These are phyloP conservation scores for Geranomyces michiganensis DNA, from an alignment of 192 early-diverging fungal species.

Conservation along the genomic window DNA sequence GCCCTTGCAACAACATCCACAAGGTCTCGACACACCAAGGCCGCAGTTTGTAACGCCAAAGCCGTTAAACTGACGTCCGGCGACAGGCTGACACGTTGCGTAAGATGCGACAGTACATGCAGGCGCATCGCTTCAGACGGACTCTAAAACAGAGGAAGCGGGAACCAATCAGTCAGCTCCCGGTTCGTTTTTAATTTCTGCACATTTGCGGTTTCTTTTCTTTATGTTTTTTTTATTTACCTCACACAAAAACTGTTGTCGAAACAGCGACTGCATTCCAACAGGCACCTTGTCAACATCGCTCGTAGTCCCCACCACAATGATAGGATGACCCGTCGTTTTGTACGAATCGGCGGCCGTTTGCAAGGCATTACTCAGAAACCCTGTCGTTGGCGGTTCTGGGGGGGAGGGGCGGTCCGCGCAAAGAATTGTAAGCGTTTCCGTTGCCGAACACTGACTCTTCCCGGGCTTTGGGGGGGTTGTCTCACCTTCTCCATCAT, in stretches of 20 bases:
- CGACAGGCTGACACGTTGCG: slow-evolving; percentile 59
- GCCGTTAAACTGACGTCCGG: slow-evolving; percentile 75
- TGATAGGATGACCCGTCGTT: slow-evolving; percentile 65
- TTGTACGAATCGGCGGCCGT: slow-evolving; percentile 27
- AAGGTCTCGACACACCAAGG: slow-evolving; percentile 85
- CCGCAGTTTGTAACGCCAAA: slow-evolving; percentile 90
- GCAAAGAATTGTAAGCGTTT: slow-evolving; percentile 15
- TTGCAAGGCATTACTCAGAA: slow-evolving; percentile 65
- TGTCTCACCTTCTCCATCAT: slow-evolving; percentile 27
- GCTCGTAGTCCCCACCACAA: slow-evolving; percentile 74
- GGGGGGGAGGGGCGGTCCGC: slow-evolving; percentile 31
- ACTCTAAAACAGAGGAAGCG: slow-evolving; percentile 31
- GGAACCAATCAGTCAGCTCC: too few relatives aligned
- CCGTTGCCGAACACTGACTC: too few relatives aligned
- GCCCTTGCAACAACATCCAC: slow-evolving; percentile 75
- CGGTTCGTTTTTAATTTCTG: too few relatives aligned
- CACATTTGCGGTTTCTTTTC: too few relatives aligned
- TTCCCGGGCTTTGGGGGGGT: too few relatives aligned
- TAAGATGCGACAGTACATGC: slow-evolving; percentile 58
- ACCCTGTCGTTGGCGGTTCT: slow-evolving; percentile 53
- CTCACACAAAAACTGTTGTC: slow-evolving; percentile 73
- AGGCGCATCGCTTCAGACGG: slow-evolving; percentile 43
- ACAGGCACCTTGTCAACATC: slow-evolving; percentile 82
- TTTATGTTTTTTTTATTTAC: too few relatives aligned
- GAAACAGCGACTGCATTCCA: slow-evolving; percentile 75